Percentiles rank a stretch among this genome's conserved stretches.
Evolutionary conservation across 2,329 filamentous ascomycete species (phyloP).

Genomic region (Aspergillus pseudoviridinutans): DNA sequence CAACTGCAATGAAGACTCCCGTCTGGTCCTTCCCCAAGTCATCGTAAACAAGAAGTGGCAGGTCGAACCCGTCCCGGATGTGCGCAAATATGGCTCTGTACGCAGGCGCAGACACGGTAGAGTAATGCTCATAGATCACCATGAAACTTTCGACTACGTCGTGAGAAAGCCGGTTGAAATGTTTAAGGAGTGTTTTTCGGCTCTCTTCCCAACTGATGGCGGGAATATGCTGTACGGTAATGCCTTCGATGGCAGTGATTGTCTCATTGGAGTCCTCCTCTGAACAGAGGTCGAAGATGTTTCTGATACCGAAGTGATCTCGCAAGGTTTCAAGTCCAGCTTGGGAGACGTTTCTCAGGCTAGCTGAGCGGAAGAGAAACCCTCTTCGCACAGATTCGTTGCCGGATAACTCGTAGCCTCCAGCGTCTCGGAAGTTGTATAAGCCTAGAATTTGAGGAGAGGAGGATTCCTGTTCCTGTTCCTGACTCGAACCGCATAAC

Average conservation of each 20-base stretch:
- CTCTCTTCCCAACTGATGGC: background rate
- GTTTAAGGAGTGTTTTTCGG: background rate
- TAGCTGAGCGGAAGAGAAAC: background rate
- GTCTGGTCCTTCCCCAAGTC: constrained; percentile 76
- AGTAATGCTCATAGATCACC: background rate
- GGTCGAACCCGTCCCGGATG: constrained; percentile 19
- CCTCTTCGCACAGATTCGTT: background rate
- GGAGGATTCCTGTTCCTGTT: background rate
- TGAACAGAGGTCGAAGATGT: background rate
- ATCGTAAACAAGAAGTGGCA: constrained; percentile 65
- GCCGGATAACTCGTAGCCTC: background rate
- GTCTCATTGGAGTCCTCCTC: background rate
- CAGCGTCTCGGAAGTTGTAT: background rate
- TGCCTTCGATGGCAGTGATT: background rate
- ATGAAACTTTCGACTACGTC: background rate
- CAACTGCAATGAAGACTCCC: constrained; percentile 63
- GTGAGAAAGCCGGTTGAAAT: background rate
- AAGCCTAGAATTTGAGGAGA: background rate
- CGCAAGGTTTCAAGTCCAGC: background rate
- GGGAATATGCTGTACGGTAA: background rate
- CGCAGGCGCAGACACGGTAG: background rate
- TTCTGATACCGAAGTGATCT: background rate
- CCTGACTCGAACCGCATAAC: background rate
- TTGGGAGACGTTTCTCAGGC: background rate
- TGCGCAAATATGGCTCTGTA: background rate